Conservation (phyloP, 331 rosid genomes). For the Malus hybrid region DNA sequence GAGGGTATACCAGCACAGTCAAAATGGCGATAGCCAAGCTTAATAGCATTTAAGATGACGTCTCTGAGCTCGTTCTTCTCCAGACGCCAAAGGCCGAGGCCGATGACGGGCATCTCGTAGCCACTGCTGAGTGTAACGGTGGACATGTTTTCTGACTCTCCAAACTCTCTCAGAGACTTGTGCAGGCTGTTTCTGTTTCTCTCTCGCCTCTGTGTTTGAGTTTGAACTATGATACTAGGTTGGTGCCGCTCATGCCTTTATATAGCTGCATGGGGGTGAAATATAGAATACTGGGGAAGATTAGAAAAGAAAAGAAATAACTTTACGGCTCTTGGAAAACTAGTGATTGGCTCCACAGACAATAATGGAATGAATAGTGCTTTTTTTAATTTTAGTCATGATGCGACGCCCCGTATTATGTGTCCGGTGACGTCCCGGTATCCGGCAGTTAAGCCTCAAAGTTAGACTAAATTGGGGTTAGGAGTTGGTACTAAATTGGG, state of each 20-base stretch:
- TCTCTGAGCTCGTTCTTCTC: constrained; percentile 37
- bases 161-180: background rate
- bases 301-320: background rate
- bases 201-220: background rate
- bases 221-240: background rate
- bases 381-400: background rate
- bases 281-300: background rate
- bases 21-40: constrained; percentile 62
- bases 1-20: constrained; percentile 55
- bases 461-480: no score
- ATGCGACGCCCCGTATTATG: background rate
- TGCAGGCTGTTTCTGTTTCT: background rate
- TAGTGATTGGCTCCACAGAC: background rate
- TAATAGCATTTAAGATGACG: constrained; percentile 46
- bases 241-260: background rate
- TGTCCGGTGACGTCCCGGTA: background rate
- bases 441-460: no score
- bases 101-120: constrained; percentile 46
- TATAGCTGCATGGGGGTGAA: background rate
- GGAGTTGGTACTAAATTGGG: no score
- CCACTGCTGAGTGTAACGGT: constrained; percentile 47
- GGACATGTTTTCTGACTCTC: background rate
- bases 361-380: background rate
- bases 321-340: background rate
- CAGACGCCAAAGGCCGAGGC: constrained; percentile 68